A percentile compares a stretch with the other conserved stretches of the same genome.
Conservation (phyloP, 1,284 basidiomycete genomes). For the Chalciporus sp. region DNA sequence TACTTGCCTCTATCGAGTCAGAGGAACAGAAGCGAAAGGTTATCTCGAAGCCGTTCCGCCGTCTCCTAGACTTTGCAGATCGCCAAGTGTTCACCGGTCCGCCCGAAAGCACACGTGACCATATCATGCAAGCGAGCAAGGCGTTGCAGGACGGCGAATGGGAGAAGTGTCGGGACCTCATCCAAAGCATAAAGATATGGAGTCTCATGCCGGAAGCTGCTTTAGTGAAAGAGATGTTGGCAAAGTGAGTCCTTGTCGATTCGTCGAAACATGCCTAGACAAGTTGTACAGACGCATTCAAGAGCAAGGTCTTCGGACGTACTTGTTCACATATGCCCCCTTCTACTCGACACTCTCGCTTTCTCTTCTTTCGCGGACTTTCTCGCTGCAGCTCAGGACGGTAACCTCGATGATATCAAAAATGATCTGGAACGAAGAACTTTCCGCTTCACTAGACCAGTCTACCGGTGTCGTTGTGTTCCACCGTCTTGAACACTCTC, state of each 20-base stretch:
- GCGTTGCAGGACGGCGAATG: constrained; percentile 97
- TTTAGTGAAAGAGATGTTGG: constrained; percentile 93
- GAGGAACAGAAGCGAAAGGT: constrained; percentile 92
- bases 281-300: constrained; percentile 81
- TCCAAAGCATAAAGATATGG: constrained; percentile 98
- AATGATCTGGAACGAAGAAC: constrained; percentile 99
- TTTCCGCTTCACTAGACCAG: constrained; percentile 92
- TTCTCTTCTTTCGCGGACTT: constrained; percentile 83
- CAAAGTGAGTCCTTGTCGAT: constrained; percentile 60
- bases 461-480: constrained; percentile 86
- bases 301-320: constrained; percentile 96
- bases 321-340: constrained; percentile 97
- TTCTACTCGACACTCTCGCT: constrained; percentile 94
- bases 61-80: constrained; percentile 96
- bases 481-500: constrained; percentile 86
- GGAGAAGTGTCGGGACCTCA: constrained; percentile 92
- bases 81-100: constrained; percentile 98
- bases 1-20: constrained; percentile 91
- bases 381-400: constrained; percentile 77
- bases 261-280: constrained; percentile 5
- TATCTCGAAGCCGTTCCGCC: constrained; percentile 94
- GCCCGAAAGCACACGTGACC: constrained; percentile 97
- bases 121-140: constrained; percentile 99
- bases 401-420: constrained; percentile 94
- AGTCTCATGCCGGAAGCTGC: constrained; percentile 89